phyloP scores from a whole-genome alignment of 352 stramenopile genomes.

The Phytophthora foliorum region DNA sequence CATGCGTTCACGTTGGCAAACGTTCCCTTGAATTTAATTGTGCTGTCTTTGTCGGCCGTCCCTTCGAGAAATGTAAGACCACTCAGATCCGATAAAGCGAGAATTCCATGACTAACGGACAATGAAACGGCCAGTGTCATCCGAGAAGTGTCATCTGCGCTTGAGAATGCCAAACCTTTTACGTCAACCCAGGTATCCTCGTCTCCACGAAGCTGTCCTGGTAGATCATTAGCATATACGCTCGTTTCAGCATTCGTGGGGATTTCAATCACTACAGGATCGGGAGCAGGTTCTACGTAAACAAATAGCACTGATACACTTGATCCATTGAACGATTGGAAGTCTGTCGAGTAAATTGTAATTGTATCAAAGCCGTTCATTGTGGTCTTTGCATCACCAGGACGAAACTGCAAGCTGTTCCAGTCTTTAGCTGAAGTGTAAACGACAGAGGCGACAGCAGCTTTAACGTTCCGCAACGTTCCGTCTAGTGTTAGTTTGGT shows the following conservation, averaged over 20 bases:
- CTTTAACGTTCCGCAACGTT: conserved; percentile 51
- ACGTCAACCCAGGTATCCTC: conserved; percentile 55
- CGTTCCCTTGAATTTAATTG: conserved; percentile 42
- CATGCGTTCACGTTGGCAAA: conserved; percentile 57
- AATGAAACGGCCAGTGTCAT: conserved; percentile 44
- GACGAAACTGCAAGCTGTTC: conserved; percentile 63
- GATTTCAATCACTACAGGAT: conserved; percentile 40
- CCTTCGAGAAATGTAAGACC: conserved; percentile 42
- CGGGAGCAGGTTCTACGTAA: conserved; percentile 42
- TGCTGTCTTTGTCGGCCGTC: conserved; percentile 10
- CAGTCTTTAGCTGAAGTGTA: conserved; percentile 71
- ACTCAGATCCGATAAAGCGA: conserved; percentile 20
- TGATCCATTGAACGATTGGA: conserved; percentile 45
- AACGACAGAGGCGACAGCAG: conserved; percentile 48
- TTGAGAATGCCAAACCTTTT: conserved; percentile 49
- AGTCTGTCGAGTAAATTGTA: conserved; percentile 52
- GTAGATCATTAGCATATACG: conserved; percentile 28
- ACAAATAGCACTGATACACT: conserved; percentile 41
- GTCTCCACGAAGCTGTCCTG: conserved; percentile 49
- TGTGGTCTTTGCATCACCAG: conserved; percentile 8
- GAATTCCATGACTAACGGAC: conserved; percentile 35
- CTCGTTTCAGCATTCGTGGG: conserved; percentile 44
- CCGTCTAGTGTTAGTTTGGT: conserved; percentile 45
- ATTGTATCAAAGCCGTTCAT: conserved; percentile 63
- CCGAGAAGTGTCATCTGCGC: conserved; percentile 52